These are phyloP conservation scores for Yueomyces sp. DNA, from an alignment of 805 yeast species.

Conservation along the genomic window DNA sequence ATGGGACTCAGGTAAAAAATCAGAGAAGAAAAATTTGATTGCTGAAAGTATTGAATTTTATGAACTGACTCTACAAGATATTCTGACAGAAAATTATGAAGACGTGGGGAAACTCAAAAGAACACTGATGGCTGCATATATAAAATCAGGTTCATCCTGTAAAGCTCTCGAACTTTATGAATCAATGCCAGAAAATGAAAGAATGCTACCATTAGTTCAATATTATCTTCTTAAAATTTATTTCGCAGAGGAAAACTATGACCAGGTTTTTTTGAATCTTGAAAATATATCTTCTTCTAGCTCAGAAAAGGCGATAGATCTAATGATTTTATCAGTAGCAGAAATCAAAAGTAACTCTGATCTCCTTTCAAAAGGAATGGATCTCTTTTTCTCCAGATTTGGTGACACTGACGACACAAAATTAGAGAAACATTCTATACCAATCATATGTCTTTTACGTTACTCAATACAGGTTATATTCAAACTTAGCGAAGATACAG, in stretches of 20 bases:
- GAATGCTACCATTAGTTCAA: constrained; percentile 19
- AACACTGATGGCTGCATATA: constrained; percentile 21
- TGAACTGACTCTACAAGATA: constrained; percentile 13
- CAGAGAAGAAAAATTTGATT: constrained; percentile 13
- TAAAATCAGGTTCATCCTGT: constrained; percentile 11
- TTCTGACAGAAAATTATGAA: constrained; percentile 14
- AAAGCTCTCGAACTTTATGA: constrained; percentile 13
- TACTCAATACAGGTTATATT: constrained; percentile 23
- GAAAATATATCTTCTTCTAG: constrained; percentile 24
- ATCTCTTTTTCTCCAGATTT: constrained; percentile 16
- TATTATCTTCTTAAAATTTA: constrained; percentile 21
- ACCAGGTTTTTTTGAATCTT: constrained; percentile 15
- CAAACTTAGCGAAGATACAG: constrained; percentile 11
- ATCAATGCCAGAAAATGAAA: constrained; percentile 13
- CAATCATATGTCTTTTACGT: constrained; percentile 14
- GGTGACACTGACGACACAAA: constrained; percentile 1
- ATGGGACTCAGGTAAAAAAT: constrained; percentile 28
- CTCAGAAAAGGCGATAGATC: constrained; percentile 23
- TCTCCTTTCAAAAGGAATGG: constrained; percentile 16
- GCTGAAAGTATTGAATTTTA: constrained; percentile 17
- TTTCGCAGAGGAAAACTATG: constrained; percentile 7
- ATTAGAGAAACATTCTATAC: constrained; percentile 9
- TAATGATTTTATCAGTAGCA: constrained; percentile 23
- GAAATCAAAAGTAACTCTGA: constrained; percentile 16
- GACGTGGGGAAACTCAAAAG: constrained; percentile 28